A percentile compares a stretch with the other conserved stretches of the same genome.
Conservation (phyloP, 768 basidiomycete species). For the Lyophyllum decastes region DNA sequence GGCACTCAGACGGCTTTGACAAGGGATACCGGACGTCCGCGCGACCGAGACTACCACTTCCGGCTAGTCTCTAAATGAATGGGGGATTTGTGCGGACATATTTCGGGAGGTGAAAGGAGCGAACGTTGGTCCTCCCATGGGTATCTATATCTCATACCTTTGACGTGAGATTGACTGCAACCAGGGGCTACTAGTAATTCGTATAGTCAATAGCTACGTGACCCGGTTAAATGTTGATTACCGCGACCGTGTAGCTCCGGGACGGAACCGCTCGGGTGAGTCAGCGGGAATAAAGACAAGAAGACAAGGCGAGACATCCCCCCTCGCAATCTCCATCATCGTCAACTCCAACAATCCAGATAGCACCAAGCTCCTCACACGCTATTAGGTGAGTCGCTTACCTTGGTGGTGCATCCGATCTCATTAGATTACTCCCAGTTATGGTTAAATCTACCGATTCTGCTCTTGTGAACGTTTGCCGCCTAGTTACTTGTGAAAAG, state of each 20-base stretch:
- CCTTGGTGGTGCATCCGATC: not conserved
- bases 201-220: too few species aligned
- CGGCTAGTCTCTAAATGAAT: not conserved
- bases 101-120: not conserved
- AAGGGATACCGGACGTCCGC: slow-evolving; percentile 26
- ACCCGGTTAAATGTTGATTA: too few species aligned
- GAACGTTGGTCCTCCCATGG: not conserved
- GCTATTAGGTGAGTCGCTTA: not conserved
- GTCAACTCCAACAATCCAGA: not conserved
- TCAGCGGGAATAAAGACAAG: not conserved
- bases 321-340: not conserved
- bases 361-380: not conserved
- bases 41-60: not conserved
- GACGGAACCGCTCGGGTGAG: not conserved
- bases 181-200: not conserved
- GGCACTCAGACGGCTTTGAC: slow-evolving; percentile 58
- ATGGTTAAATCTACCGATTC: slow-evolving; percentile 12
- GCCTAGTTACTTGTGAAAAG: slow-evolving; percentile 52
- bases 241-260: not conserved
- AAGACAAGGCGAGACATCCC: not conserved
- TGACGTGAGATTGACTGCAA: not conserved
- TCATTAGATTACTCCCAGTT: not conserved
- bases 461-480: slow-evolving; percentile 55
- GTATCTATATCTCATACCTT: not conserved
- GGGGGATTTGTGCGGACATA: not conserved